phyloP scores from a whole-genome alignment of 495 filamentous ascomycete species.

The Tuber umbilicatum region DNA sequence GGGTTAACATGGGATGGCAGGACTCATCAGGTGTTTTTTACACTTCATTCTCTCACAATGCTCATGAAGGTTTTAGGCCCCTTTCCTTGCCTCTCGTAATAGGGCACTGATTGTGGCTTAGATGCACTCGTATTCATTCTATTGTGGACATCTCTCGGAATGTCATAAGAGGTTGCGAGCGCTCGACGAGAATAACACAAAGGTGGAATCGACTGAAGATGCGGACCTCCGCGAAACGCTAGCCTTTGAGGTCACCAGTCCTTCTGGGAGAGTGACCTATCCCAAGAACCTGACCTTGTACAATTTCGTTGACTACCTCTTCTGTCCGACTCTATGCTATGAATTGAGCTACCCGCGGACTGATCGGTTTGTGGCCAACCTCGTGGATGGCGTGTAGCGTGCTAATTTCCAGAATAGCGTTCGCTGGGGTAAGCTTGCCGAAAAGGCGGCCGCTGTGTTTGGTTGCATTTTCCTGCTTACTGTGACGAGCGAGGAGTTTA shows the following conservation, averaged over 20 bases:
- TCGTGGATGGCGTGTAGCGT: background rate
- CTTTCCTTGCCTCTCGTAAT: background rate
- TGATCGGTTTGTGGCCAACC: constrained; percentile 28
- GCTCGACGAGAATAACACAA: constrained; percentile 53
- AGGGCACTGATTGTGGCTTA: constrained; percentile 17
- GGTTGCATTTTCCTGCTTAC: constrained; percentile 95
- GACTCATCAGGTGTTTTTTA: constrained; percentile 93
- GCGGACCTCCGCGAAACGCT: constrained; percentile 71
- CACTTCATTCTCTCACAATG: constrained; percentile 79
- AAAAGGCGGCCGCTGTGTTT: constrained; percentile 83
- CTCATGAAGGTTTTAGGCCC: constrained; percentile 65
- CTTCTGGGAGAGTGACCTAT: constrained; percentile 82
- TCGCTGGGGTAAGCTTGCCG: constrained; percentile 73
- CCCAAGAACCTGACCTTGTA: constrained; percentile 72
- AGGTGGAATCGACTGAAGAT: constrained; percentile 43
- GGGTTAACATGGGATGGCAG: constrained; percentile 43
- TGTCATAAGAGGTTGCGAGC: constrained; percentile 69
- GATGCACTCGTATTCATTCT: constrained; percentile 96
- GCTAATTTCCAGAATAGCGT: constrained; percentile 43
- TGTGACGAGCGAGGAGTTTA: constrained; percentile 88
- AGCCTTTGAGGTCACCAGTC: constrained; percentile 81
- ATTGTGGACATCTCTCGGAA: constrained; percentile 89
- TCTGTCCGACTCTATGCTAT: constrained; percentile 95
- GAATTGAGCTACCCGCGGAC: constrained; percentile 93
- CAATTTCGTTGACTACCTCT: constrained; percentile 82